Percentiles rank a stretch among this genome's conserved stretches.
Conservation (phyloP, 805 yeast species). For the Ogataea pilisensis region DNA sequence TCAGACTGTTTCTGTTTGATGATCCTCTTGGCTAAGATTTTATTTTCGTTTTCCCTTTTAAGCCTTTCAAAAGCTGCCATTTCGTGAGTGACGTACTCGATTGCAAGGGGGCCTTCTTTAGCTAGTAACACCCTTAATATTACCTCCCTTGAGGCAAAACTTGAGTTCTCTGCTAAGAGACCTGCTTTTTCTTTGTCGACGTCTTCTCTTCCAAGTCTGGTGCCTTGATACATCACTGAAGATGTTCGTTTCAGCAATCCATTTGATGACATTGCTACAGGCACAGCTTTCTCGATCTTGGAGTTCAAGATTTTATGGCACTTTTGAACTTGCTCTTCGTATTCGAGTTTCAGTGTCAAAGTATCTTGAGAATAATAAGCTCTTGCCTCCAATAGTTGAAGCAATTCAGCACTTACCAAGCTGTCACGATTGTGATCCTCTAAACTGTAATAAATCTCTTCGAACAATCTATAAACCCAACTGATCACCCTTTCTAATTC, state of each 20-base stretch:
- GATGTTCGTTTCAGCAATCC: constrained; percentile 8
- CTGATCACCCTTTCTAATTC: constrained; percentile 17
- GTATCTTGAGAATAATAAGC: constrained; percentile 5
- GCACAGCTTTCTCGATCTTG: neutral
- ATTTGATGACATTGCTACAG: neutral
- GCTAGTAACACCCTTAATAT: constrained; percentile 18
- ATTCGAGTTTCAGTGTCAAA: constrained; percentile 12
- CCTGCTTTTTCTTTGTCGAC: constrained; percentile 7
- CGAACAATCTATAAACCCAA: constrained; percentile 19
- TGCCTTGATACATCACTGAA: constrained; percentile 18
- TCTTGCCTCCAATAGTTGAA: constrained; percentile 7
- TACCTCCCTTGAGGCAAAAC: constrained; percentile 11
- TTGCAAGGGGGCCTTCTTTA: constrained; percentile 8
- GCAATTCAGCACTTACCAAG: constrained; percentile 8
- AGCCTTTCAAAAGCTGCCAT: constrained; percentile 9
- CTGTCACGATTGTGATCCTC: constrained; percentile 4
- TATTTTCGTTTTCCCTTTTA: constrained; percentile 7
- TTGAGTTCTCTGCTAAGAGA: constrained; percentile 3
- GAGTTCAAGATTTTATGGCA: constrained; percentile 6
- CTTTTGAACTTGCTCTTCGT: constrained; percentile 2
- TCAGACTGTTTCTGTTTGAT: constrained; percentile 3
- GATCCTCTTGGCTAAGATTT: constrained; percentile 11
- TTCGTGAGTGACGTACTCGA: constrained; percentile 9
- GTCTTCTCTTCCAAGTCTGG: constrained; percentile 8
- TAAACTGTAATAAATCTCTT: constrained; percentile 4